Percentiles rank a stretch among this genome's conserved stretches.
Evolutionary conservation across 2,329 filamentous ascomycete genomes (phyloP).

Genomic region (Penicillium corylophilum): DNA sequence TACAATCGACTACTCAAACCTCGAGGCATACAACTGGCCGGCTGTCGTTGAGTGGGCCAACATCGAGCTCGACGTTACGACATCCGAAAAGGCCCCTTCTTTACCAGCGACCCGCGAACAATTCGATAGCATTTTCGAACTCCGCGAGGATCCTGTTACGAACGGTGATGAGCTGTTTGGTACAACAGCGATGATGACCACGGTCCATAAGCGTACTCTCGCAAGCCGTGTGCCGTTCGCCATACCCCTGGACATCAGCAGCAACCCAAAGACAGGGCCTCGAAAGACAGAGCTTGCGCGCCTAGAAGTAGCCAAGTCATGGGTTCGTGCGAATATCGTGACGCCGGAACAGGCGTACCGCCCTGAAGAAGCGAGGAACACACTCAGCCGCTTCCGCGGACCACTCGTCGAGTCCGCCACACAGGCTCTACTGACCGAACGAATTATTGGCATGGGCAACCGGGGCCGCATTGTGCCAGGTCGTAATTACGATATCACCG

Average conservation of each 20-base stretch:
- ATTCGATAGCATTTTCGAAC: constrained; percentile 43
- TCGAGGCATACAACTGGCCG: constrained; percentile 48
- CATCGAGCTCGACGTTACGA: constrained; percentile 41
- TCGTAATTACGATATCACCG: constrained; percentile 46
- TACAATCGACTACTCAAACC: constrained; percentile 44
- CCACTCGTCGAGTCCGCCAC: constrained; percentile 40
- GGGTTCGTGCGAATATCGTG: constrained; percentile 49
- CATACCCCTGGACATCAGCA: constrained; percentile 21
- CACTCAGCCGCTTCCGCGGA: constrained; percentile 34
- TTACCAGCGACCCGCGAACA: constrained; percentile 46
- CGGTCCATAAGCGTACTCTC: constrained; percentile 35
- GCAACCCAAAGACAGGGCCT: background rate
- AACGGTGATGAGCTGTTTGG: constrained; percentile 39
- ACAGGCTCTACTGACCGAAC: constrained; percentile 41
- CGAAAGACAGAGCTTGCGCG: constrained; percentile 24
- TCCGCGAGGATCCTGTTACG: constrained; percentile 36
- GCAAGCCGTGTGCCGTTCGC: constrained; percentile 39
- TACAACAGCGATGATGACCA: constrained; percentile 29
- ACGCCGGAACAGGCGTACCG: constrained; percentile 45
- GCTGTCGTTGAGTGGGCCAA: constrained; percentile 49
- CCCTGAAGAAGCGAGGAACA: constrained; percentile 35
- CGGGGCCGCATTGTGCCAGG: constrained; percentile 41
- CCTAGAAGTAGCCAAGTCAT: constrained; percentile 45
- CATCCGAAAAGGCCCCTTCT: constrained; percentile 36
- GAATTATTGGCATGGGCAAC: constrained; percentile 40